Evolutionary conservation across 805 yeast genomes (phyloP).

Genomic region (Tetrapisispora nanseiensis): DNA sequence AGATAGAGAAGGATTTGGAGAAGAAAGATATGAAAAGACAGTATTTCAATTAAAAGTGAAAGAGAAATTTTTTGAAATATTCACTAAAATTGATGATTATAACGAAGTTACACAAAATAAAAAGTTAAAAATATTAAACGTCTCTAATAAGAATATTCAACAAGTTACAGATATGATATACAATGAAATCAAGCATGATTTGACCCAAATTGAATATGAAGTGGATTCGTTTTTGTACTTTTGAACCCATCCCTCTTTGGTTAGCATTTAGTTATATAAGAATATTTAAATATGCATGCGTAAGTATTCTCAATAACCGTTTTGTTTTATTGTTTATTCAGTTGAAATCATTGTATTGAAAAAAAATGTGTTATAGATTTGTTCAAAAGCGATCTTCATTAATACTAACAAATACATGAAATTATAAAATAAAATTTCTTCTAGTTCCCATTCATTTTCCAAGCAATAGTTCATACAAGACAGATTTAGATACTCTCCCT

Average conservation of each 20-base stretch:
- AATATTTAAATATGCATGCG: neutral
- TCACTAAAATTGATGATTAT: slow-evolving; percentile 28
- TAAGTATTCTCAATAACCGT: no score
- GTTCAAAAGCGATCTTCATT: no score
- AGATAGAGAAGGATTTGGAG: slow-evolving; percentile 76
- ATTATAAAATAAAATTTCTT: no score
- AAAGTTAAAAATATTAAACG: slow-evolving; percentile 43
- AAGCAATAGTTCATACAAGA: no score
- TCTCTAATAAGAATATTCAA: slow-evolving; percentile 48
- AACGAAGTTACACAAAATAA: slow-evolving; percentile 6
- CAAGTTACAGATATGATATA: slow-evolving; percentile 39
- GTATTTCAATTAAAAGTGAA: slow-evolving; percentile 71
- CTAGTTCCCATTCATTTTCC: no score
- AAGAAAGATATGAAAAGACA: slow-evolving; percentile 77
- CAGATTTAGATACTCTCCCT: no score
- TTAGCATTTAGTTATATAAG: no score
- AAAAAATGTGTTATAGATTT: no score
- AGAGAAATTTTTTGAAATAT: slow-evolving; percentile 42
- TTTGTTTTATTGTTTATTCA: no score
- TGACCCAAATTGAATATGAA: neutral
- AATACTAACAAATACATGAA: no score
- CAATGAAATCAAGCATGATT: slow-evolving; percentile 28
- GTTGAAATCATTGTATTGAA: no score
- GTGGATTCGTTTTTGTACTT: slow-evolving; percentile 2
- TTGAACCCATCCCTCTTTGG: no score